Evolutionary conservation across 1,284 basidiomycete genomes (phyloP), one percentile per base, ranked within the genome.

Genomic region (Melampsora larici-populina): DNA sequence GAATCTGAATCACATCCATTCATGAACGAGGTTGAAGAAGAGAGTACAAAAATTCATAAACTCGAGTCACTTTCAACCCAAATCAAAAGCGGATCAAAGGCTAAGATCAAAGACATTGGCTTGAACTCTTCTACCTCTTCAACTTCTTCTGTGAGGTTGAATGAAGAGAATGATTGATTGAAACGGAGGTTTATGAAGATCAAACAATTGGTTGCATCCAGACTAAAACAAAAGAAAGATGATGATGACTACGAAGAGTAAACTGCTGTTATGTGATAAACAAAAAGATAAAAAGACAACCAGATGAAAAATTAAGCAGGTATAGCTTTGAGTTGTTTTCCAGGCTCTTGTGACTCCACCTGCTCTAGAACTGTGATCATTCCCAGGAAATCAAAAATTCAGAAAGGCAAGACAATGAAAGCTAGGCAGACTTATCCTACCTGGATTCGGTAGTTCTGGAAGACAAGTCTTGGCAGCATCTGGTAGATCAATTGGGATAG

Each of bases 1-100:
- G 51, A 49, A 29, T 15, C 26, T 40, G 43, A 55, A n/a, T 63
- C 66, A 46, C 43, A 66, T 65, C 43, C 11, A 67, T 74, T 74
- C 51, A 51, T 74, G 33, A 26, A 51, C 40, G 33, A 13, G 43
- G 63, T 74, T 46, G 6, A 36, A 11, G 26, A 63, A 40, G 72
- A 74, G 46, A 48, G 24, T 18, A 26, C 64, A 24, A 60, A 66
- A 48, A 24, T 74, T 24, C 43, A 51, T 29, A 11, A 66, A 66
- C 36, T 55, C 40, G 46, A 48, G 31, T 48, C 40, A 46, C 36
- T 46, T 15, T 18, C 8, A 1, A n/a, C 15, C 15, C 15, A 51
- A 51, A 51, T 51, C 48, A n/a, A 51, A n/a, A 13, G 2, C n/a
- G 48, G 48, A 51, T 51, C 48, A 15, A 13, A 24, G 15, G 60